Conservation (phyloP, 306 rosid genomes). For the Medicago arabica region DNA sequence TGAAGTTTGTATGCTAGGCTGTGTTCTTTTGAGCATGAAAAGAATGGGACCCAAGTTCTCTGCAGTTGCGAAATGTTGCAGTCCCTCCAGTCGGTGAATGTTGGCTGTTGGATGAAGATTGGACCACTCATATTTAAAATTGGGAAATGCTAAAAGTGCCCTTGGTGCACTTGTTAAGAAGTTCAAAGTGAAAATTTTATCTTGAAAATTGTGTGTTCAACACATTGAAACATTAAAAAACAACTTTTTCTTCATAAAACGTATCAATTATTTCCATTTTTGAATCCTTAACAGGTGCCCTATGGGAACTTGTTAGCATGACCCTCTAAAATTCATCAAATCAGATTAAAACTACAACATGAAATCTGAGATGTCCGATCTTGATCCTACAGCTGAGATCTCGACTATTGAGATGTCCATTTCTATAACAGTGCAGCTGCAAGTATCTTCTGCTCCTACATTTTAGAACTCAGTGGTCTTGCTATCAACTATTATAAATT, state of each 20-base stretch:
- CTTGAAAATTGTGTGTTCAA: no score
- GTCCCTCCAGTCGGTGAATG: neutral
- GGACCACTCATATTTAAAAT: slow-evolving; percentile 19
- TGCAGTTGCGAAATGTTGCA: neutral
- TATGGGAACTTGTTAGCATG: no score
- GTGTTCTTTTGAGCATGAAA: slow-evolving; percentile 25
- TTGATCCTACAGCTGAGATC: slow-evolving; percentile 8
- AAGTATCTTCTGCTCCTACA: slow-evolving; percentile 21
- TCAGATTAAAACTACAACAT: neutral
- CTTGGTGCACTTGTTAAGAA: no score
- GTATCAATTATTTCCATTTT: no score
- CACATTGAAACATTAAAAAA: no score
- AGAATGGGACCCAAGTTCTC: slow-evolving; percentile 6
- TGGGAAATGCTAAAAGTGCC: no score
- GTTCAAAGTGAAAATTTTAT: no score
- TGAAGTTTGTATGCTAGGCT: neutral
- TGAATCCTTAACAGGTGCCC: no score
- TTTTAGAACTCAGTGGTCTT: slow-evolving; percentile 27
- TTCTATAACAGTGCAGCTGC: slow-evolving; percentile 23
- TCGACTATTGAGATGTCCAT: neutral
- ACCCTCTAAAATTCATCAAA: neutral
- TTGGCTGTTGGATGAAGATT: neutral
- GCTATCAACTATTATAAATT: neutral
- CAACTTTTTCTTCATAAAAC: no score
- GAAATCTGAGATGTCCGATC: neutral